Conservation (phyloP, 2,329 filamentous ascomycete genomes). For the Verticillium albo-atrum region DNA sequence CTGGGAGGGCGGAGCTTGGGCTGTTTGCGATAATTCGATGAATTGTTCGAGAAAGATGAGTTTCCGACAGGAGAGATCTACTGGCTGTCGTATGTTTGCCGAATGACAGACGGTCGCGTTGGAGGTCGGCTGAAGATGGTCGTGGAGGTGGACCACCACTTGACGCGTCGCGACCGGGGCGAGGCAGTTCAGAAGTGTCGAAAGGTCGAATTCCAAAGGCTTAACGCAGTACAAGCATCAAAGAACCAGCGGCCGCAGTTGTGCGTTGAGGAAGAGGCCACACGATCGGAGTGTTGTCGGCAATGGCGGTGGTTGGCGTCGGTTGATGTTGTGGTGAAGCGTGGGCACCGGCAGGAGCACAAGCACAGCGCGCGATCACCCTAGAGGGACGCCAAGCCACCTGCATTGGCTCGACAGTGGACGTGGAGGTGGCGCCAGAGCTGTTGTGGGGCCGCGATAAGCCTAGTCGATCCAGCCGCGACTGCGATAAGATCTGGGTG, state of each 20-base stretch:
- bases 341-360: not conserved
- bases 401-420: not conserved
- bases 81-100: not conserved
- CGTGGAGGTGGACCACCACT: not conserved
- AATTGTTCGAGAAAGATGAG: not conserved
- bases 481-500: not conserved
- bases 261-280: not conserved
- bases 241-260: not conserved
- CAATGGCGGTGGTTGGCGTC: not conserved
- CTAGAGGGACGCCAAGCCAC: not conserved
- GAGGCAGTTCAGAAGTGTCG: not conserved
- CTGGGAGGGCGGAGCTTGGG: not conserved
- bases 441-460: not conserved
- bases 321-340: conserved; percentile 2
- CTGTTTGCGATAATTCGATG: not conserved
- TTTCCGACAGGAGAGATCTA: not conserved
- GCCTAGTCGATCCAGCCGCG: not conserved
- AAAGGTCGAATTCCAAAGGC: not conserved
- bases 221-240: too few relatives aligned
- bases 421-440: not conserved
- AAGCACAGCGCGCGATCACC: not conserved
- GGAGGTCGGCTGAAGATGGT: not conserved
- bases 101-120: not conserved
- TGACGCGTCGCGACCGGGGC: not conserved
- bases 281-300: not conserved